Conservation (phyloP, 805 yeast species). For the Blastobotrys chiropterorum region DNA sequence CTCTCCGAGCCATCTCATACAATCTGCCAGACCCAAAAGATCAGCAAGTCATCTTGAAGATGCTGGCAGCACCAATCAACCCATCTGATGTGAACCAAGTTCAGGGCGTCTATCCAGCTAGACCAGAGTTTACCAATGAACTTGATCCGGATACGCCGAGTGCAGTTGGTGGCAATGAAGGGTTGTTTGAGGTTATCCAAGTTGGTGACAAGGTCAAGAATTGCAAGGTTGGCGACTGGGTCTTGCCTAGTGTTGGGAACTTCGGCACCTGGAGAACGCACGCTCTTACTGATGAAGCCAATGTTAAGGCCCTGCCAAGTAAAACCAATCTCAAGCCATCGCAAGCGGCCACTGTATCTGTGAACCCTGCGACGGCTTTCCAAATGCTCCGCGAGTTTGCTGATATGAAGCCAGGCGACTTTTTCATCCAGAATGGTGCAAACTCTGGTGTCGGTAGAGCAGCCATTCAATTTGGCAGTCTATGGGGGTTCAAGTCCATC, state of each 20-base stretch:
- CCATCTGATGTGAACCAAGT: slow-evolving; percentile 86
- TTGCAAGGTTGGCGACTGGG: slow-evolving; percentile 71
- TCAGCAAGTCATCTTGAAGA: slow-evolving; percentile 49
- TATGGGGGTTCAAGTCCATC: slow-evolving; percentile 74
- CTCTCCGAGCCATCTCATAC: slow-evolving; percentile 33
- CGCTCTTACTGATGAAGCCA: slow-evolving; percentile 46
- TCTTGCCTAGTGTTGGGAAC: slow-evolving; percentile 66
- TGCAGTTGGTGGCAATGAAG: slow-evolving; percentile 93
- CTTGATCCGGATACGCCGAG: slow-evolving; percentile 53
- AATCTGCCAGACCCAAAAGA: slow-evolving; percentile 27
- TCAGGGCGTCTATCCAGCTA: slow-evolving; percentile 80
- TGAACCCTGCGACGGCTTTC: slow-evolving; percentile 89
- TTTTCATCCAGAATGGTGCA: slow-evolving; percentile 96
- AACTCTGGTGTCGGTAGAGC: slow-evolving; percentile 91
- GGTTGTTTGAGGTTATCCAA: slow-evolving; percentile 76
- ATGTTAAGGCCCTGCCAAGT: slow-evolving; percentile 51
- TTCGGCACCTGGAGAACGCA: slow-evolving; percentile 95
- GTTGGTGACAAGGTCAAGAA: slow-evolving; percentile 47
- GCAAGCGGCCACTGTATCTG: slow-evolving; percentile 79
- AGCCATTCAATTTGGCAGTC: slow-evolving; percentile 80
- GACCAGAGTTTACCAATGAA: slow-evolving; percentile 50
- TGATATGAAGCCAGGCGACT: slow-evolving; percentile 58
- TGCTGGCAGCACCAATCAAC: slow-evolving; percentile 79
- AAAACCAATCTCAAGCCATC: slow-evolving; percentile 33
- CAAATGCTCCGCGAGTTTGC: slow-evolving; percentile 73